phyloP scores from a whole-genome alignment of 2,329 filamentous ascomycete species.

The Penicillium italicum region DNA sequence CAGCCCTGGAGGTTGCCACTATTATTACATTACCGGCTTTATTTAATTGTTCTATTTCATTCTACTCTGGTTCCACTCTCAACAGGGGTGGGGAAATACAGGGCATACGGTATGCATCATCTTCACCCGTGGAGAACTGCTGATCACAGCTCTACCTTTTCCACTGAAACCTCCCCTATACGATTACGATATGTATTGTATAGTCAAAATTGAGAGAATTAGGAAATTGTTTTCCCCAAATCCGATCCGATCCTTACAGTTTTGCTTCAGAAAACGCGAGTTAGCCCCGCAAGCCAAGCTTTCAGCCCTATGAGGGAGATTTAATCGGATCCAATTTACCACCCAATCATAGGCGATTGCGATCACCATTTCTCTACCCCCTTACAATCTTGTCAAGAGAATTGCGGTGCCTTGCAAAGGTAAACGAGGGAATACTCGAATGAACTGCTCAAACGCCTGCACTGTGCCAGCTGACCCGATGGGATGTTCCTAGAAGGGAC shows the following conservation, averaged over 20 bases:
- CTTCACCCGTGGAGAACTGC: background rate
- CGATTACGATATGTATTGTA: background rate
- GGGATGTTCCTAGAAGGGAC: background rate
- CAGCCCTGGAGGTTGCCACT: background rate
- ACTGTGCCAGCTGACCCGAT: background rate
- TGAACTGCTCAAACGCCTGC: background rate
- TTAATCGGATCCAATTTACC: background rate
- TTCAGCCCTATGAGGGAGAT: constrained; percentile 33
- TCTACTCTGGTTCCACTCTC: background rate
- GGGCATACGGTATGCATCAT: background rate
- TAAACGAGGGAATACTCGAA: background rate
- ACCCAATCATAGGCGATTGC: background rate
- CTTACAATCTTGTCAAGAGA: constrained; percentile 2
- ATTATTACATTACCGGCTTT: background rate
- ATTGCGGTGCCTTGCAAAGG: no score
- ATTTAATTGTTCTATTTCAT: background rate
- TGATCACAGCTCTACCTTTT: background rate
- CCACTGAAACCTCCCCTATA: background rate
- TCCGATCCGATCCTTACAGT: background rate
- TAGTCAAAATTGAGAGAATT: background rate
- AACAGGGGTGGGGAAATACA: background rate
- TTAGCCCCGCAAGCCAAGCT: constrained; percentile 23
- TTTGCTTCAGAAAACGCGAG: background rate
- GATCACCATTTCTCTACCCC: constrained; percentile 2
- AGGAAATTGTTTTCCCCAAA: background rate